These are phyloP conservation scores for Mycena polygramma DNA, from an alignment of 768 basidiomycete species.

Conservation along the genomic window DNA sequence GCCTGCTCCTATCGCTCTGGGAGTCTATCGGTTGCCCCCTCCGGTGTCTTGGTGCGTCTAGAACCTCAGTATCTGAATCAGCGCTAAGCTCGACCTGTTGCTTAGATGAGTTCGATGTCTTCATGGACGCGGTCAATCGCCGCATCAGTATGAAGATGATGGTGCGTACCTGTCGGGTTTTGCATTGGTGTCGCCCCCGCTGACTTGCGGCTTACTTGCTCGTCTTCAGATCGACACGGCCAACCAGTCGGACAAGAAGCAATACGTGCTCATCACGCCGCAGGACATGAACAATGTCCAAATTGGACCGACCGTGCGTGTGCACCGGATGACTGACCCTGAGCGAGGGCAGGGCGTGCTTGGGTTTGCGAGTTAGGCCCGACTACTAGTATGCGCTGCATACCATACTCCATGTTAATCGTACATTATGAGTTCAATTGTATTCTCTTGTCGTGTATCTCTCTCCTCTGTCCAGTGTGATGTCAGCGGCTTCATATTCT, in stretches of 20 bases:
- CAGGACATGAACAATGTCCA: constrained; percentile 87
- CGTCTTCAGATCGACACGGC: constrained; percentile 84
- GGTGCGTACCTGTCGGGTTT: constrained; percentile 58
- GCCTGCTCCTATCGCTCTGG: constrained; percentile 94
- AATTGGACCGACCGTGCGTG: constrained; percentile 76
- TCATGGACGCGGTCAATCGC: constrained; percentile 95
- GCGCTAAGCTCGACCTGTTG: constrained; percentile 13
- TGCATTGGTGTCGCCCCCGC: neutral
- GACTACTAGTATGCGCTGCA: constrained; percentile 3
- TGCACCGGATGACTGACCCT: constrained; percentile 84
- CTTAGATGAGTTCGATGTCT: constrained; percentile 96
- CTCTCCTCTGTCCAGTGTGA: no score
- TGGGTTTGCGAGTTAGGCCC: constrained; percentile 42
- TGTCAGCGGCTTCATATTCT: no score
- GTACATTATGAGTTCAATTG: constrained; percentile 13
- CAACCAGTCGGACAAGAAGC: constrained; percentile 87
- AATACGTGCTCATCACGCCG: constrained; percentile 97
- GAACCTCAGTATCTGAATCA: neutral
- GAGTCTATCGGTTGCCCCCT: constrained; percentile 95
- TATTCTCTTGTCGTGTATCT: neutral
- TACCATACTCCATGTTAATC: constrained; percentile 33
- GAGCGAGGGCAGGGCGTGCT: constrained; percentile 72
- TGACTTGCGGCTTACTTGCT: neutral
- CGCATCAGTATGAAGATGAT: constrained; percentile 97
- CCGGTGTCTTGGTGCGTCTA: constrained; percentile 82